Percentiles rank a stretch among this genome's conserved stretches.
Evolutionary conservation across 2,329 filamentous ascomycete genomes (phyloP).

Genomic region (Whalleya microplaca): DNA sequence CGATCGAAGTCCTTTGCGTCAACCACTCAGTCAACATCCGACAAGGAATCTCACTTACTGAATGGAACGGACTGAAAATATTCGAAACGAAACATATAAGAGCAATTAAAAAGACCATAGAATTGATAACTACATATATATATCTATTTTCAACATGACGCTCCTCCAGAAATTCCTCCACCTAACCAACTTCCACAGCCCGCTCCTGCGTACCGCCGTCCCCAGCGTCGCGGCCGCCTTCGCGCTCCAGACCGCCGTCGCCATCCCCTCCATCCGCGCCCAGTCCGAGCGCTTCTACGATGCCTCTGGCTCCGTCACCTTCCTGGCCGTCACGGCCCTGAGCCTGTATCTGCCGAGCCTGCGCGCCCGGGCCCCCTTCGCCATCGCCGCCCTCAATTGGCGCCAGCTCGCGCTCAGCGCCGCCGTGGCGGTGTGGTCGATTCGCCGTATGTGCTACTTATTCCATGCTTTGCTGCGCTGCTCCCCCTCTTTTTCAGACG

Average conservation of each 20-base stretch:
- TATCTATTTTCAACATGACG: too few relatives aligned
- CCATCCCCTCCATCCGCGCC: slow-evolving; percentile 62
- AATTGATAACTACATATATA: too few relatives aligned
- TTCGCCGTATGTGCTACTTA: slow-evolving; percentile 53
- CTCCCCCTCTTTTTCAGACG: too few relatives aligned
- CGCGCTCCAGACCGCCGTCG: slow-evolving; percentile 64
- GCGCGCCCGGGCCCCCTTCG: slow-evolving; percentile 54
- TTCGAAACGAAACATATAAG: background rate
- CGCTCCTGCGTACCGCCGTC: slow-evolving; percentile 64
- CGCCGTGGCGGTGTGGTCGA: slow-evolving; percentile 59
- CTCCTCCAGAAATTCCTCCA: slow-evolving; percentile 54
- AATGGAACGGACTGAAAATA: background rate
- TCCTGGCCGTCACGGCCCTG: slow-evolving; percentile 65
- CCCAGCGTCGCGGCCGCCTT: slow-evolving; percentile 66
- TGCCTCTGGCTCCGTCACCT: slow-evolving; percentile 67
- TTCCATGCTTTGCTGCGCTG: too few relatives aligned
- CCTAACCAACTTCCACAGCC: slow-evolving; percentile 63
- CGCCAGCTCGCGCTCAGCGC: slow-evolving; percentile 49
- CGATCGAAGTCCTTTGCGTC: background rate
- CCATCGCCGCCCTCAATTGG: slow-evolving; percentile 59
- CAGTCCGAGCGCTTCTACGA: slow-evolving; percentile 72
- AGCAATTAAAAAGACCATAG: background rate
- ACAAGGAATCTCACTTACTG: background rate
- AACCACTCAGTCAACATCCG: background rate
- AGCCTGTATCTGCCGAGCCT: slow-evolving; percentile 64